Evolutionary conservation across 208 protist genomes (phyloP).

Genomic region (Acanthamoeba castellanii): DNA sequence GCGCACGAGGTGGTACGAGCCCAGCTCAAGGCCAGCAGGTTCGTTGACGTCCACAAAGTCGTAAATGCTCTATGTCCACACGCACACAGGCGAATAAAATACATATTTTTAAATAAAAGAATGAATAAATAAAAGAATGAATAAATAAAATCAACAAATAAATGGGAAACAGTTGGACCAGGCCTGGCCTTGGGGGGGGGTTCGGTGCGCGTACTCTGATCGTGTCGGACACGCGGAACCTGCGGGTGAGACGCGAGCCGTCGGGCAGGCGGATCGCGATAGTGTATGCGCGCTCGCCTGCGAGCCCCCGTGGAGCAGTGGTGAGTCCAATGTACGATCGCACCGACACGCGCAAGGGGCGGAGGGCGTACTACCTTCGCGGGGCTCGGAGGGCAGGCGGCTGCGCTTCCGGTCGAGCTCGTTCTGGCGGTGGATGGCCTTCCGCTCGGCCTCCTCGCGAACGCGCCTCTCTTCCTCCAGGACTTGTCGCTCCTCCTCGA

Average conservation of each 20-base stretch:
- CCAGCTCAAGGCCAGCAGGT: neutral
- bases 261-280: constrained; percentile 7
- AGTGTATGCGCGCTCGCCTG: neutral
- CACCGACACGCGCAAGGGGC: too few relatives aligned
- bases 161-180: too few relatives aligned
- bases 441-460: constrained; percentile 48
- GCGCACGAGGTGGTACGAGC: constrained; percentile 1
- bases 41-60: constrained; percentile 62
- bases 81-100: neutral
- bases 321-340: neutral
- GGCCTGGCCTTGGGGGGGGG: too few relatives aligned
- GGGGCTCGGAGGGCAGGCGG: constrained; percentile 32
- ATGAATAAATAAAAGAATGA: neutral
- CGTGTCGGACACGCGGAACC: constrained; percentile 5
- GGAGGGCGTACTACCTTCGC: neutral
- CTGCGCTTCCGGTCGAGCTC: neutral
- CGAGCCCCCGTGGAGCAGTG: neutral
- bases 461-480: constrained; percentile 14
- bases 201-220: neutral
- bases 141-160: neutral
- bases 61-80: neutral
- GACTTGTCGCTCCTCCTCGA: neutral
- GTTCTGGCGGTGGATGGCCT: neutral
- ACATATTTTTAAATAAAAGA: neutral
- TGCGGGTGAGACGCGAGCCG: neutral